Conservation (phyloP, 2,329 filamentous ascomycete genomes). For the Cladosporium sp. region DNA sequence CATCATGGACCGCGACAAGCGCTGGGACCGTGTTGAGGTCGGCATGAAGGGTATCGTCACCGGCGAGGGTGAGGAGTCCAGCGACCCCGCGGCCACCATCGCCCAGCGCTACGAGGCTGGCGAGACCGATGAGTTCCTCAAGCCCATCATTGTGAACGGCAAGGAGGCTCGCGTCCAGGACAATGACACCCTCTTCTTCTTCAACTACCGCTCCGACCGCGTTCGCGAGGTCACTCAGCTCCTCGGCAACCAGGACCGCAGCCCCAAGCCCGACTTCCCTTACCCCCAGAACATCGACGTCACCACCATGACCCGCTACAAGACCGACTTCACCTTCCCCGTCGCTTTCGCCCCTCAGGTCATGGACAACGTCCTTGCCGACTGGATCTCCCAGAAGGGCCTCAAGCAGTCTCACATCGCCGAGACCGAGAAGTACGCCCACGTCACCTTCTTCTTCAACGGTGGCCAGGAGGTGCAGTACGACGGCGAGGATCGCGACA, state of each 20-base stretch:
- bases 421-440: conserved; percentile 98
- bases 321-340: conserved; percentile 87
- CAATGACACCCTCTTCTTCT: conserved; percentile 95
- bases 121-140: conserved; percentile 96
- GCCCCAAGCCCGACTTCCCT: conserved; percentile 82
- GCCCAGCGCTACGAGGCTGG: conserved; percentile 81
- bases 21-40: conserved; percentile 92
- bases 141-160: conserved; percentile 92
- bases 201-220: conserved; percentile 99
- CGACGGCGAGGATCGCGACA: conserved; percentile 83
- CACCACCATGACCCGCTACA: conserved; percentile 98
- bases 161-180: conserved; percentile 84
- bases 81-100: conserved; percentile 81
- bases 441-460: conserved; percentile 99
- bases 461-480: conserved; percentile 97
- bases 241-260: conserved; percentile 86
- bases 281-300: conserved; percentile 86
- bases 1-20: conserved; percentile 99
- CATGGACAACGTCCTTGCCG: conserved; percentile 97
- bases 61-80: conserved; percentile 81
- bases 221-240: conserved; percentile 95
- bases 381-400: conserved; percentile 87
- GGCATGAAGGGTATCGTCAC: conserved; percentile 81
- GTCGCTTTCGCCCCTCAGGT: conserved; percentile 90
- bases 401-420: conserved; percentile 94